Evolutionary conservation across 805 yeast genomes (phyloP).

Genomic region (Myxozyma neotropica): DNA sequence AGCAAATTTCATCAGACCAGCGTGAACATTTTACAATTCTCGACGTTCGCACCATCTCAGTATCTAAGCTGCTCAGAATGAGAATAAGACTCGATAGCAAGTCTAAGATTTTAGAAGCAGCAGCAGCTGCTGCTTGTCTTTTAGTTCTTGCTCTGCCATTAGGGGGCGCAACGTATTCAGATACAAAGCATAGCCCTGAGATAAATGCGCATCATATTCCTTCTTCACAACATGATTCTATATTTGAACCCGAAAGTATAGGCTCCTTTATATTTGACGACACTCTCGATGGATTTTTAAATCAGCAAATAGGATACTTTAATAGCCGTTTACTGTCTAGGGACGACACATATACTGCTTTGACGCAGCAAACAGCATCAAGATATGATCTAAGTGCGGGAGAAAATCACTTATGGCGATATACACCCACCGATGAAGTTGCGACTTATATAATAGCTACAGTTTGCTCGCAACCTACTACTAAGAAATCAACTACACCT

Average conservation of each 20-base stretch:
- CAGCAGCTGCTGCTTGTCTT: no score
- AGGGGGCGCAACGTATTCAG: neutral
- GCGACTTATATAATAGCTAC: neutral
- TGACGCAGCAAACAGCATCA: neutral
- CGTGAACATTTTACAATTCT: no score
- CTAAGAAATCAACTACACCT: neutral
- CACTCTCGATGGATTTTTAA: neutral
- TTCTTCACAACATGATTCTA: no score
- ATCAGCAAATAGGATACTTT: neutral
- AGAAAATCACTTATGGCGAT: neutral
- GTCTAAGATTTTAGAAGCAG: no score
- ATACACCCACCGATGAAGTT: neutral
- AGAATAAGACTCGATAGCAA: no score
- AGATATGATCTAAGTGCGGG: neutral
- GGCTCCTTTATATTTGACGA: neutral
- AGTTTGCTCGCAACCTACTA: slow-evolving; percentile 1
- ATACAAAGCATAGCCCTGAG: neutral
- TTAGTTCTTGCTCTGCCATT: neutral
- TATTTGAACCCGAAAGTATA: neutral
- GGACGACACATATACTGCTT: neutral
- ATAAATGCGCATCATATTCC: neutral
- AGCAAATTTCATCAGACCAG: no score
- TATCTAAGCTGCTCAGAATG: no score
- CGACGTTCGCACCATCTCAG: no score
- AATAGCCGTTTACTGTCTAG: neutral